Evolutionary conservation across 148 eudicot genomes (phyloP).

Genomic region (Chenopodium album): DNA sequence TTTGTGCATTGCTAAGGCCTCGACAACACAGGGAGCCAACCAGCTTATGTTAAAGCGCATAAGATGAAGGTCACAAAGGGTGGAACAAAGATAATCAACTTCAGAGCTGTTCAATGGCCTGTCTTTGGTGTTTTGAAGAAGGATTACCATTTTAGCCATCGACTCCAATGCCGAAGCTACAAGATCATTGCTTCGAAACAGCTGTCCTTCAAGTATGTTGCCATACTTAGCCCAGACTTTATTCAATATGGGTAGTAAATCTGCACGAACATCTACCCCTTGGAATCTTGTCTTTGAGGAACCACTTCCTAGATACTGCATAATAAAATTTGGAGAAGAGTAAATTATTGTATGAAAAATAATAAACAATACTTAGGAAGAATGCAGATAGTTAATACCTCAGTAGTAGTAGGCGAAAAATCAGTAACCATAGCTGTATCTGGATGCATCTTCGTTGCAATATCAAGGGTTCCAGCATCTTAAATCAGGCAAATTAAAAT

Average conservation of each 20-base stretch:
- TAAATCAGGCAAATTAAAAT: neutral
- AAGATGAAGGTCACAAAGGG: conserved; percentile 1
- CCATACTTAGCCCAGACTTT: conserved; percentile 25
- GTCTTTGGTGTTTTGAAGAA: conserved; percentile 2
- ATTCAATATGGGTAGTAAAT: conserved; percentile 18
- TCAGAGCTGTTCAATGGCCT: neutral
- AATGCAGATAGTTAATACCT: neutral
- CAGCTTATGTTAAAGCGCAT: conserved; percentile 19
- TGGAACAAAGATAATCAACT: neutral
- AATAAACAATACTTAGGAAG: neutral
- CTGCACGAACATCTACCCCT: conserved; percentile 1
- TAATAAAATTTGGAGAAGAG: neutral
- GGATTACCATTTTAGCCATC: neutral
- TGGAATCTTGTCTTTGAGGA: conserved; percentile 4
- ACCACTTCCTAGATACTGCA: neutral
- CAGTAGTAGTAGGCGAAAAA: neutral
- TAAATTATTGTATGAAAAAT: neutral
- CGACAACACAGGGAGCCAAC: conserved; percentile 16
- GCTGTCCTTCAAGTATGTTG: neutral
- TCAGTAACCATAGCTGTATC: neutral
- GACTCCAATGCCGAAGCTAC: conserved; percentile 16
- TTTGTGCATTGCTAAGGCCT: conserved; percentile 10
- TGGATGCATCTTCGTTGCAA: neutral
- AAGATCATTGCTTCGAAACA: neutral
- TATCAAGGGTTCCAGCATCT: neutral